phyloP scores from a whole-genome alignment of 164 flowering plant species.

The Nymphaea colorata region DNA sequence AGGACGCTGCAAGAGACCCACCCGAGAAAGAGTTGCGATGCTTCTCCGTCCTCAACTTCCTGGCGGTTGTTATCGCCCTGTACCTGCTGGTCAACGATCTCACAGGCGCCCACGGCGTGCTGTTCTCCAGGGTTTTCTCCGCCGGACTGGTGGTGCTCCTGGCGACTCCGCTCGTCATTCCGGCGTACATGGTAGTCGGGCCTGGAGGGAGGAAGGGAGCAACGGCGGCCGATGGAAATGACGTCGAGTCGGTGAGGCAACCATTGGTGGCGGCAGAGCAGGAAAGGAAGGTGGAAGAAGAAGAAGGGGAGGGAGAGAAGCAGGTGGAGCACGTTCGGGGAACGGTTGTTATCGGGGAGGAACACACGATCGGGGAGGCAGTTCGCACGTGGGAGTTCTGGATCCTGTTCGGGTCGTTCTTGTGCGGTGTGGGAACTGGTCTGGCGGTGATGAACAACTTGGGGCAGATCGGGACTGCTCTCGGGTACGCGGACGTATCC shows the following conservation, averaged over 20 bases:
- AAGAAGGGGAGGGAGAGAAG: constrained; percentile 5
- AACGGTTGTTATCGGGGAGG: constrained; percentile 65
- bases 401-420: constrained; percentile 67
- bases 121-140: constrained; percentile 20
- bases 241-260: not conserved
- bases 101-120: constrained; percentile 18
- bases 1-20: constrained; percentile 11
- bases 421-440: constrained; percentile 92
- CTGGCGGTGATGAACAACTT: constrained; percentile 82
- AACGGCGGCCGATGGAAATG: not conserved
- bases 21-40: constrained; percentile 12
- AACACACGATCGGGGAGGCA: constrained; percentile 67
- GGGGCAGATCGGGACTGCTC: constrained; percentile 86
- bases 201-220: not conserved
- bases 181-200: constrained; percentile 22
- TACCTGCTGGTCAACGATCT: constrained; percentile 28
- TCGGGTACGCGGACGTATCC: constrained; percentile 73
- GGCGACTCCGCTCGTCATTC: constrained; percentile 35
- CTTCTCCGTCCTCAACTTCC: constrained; percentile 21
- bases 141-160: constrained; percentile 19
- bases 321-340: constrained; percentile 7
- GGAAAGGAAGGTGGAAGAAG: constrained; percentile 3
- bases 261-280: not conserved
- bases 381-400: constrained; percentile 59
- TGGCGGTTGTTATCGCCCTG: constrained; percentile 29